Base-by-base conservation (phyloP, 768 basidiomycete species). In the Hortiboletus campestris region DNA sequence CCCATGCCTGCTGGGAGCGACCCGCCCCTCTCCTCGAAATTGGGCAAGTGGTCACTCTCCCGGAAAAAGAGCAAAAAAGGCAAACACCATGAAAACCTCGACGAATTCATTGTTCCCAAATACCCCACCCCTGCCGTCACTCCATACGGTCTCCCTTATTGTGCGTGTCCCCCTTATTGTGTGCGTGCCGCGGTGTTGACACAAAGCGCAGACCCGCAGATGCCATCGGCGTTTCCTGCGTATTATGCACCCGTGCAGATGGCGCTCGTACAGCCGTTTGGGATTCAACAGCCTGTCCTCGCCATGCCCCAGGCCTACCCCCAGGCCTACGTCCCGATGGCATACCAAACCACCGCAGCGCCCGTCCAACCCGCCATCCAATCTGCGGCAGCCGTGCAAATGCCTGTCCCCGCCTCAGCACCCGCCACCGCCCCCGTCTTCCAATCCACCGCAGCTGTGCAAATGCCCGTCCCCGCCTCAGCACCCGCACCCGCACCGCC, bases 241-340 rank as follows among this genome's bases (percentile, higher is more conserved):
- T 71, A 72, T 11, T 71, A 69, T 52, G 62, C 68, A 1, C 71
- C 68, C 2, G 56, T 72, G 11, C 62, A 59, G 48, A 61, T 70
- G 60, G 54, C 56, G 6, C 40, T 67, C 41, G 13, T 62, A 17
- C 67, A 61, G 19, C 68, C 68, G 14, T 32, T 49, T 14, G 63
- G 59, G 5, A 17, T 62, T 5, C 69, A 72, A n/a, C 69, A 72
- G 32, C 70, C 68, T 11, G 6, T 71, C 22, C 40, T 62, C 5
- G 39, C 67, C 28, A 66, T 70, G 66, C 66, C 68, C 7, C 68
- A 70, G 35, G 8, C 44, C 3, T 72, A 70, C 19, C 66, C 68
- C 7, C 68, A 70, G 35, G 8, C 44, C 3, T 72, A 70, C 19
- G 17, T 65, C 14, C 70, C 68, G 12, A 60, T 72, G 46, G 54